Evolutionary conservation across 805 yeast species (phyloP).

Genomic region (Scheffersomyces amazonensis): DNA sequence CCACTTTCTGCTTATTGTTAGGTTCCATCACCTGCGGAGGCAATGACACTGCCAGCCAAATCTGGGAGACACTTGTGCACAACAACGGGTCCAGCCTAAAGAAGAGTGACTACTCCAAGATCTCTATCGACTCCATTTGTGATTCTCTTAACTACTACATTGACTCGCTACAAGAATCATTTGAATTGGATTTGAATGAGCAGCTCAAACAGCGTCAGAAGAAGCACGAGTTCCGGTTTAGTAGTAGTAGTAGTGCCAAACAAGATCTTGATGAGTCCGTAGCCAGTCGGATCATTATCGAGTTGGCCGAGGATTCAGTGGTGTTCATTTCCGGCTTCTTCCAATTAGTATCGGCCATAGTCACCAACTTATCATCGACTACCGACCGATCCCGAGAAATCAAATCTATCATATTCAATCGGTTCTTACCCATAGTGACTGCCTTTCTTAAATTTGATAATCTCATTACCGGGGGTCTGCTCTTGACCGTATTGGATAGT

Average conservation of each 20-base stretch:
- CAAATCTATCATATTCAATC: conserved; percentile 23
- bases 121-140: conserved; percentile 56
- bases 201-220: conserved; percentile 30
- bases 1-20: conserved; percentile 76
- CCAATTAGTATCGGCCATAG: conserved; percentile 50
- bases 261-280: conserved; percentile 19
- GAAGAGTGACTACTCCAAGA: conserved; percentile 38
- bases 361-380: conserved; percentile 21
- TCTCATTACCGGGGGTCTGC: conserved; percentile 16
- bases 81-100: conserved; percentile 23
- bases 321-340: conserved; percentile 72
- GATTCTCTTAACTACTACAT: conserved; percentile 54
- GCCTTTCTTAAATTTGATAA: conserved; percentile 41
- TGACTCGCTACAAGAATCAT: conserved; percentile 39
- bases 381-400: conserved; percentile 23
- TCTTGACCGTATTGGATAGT: conserved; percentile 2
- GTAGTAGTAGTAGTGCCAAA: conserved; percentile 9
- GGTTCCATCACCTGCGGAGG: conserved; percentile 70
- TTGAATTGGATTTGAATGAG: conserved; percentile 30
- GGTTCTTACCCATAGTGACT: conserved; percentile 31
- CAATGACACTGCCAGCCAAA: conserved; percentile 42
- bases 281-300: conserved; percentile 39
- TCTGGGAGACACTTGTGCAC: conserved; percentile 38
- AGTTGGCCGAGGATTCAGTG: conserved; percentile 77
- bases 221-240: conserved; percentile 30